A percentile compares a stretch with the other conserved stretches of the same genome.
Evolutionary conservation across 768 basidiomycete species (phyloP).

Genomic region (Hericium coralloides): DNA sequence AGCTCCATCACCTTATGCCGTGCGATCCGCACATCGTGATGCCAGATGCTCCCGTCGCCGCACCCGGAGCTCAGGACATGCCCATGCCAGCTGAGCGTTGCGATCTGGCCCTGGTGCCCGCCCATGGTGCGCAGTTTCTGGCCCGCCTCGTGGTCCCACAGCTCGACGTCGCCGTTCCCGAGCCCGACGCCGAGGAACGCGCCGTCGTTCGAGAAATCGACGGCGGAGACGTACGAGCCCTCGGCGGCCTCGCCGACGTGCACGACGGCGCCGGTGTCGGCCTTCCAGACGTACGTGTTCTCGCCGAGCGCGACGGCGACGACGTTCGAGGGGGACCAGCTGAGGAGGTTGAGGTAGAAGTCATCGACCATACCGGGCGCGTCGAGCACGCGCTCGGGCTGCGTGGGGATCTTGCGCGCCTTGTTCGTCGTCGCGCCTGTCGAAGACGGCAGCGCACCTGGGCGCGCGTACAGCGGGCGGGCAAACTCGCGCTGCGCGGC

Average conservation of each 20-base stretch:
- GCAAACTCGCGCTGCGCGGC: constrained; percentile 72
- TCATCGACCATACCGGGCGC: constrained; percentile 92
- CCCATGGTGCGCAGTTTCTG: constrained; percentile 85
- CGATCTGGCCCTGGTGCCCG: constrained; percentile 79
- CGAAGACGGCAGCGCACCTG: constrained; percentile 53
- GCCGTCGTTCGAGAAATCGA: constrained; percentile 76
- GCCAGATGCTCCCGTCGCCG: constrained; percentile 91
- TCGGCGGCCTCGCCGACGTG: constrained; percentile 70
- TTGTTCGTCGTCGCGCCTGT: constrained; percentile 58
- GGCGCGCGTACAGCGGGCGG: constrained; percentile 64
- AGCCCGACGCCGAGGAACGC: constrained; percentile 76
- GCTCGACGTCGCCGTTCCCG: constrained; percentile 78
- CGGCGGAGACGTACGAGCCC: constrained; percentile 64
- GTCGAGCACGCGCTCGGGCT: constrained; percentile 90
- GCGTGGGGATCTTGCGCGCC: constrained; percentile 74
- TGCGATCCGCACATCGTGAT: constrained; percentile 83
- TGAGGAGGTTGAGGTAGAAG: constrained; percentile 91
- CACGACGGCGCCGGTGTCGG: constrained; percentile 78
- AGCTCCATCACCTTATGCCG: constrained; percentile 75
- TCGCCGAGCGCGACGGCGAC: constrained; percentile 87
- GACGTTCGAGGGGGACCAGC: constrained; percentile 81
- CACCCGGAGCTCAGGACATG: constrained; percentile 86
- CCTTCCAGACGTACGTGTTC: constrained; percentile 89
- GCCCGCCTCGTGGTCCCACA: constrained; percentile 85
- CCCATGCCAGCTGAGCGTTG: constrained; percentile 78